A percentile compares a stretch with the other conserved stretches of the same genome.
These are phyloP conservation scores for Sanghuangporus baumii DNA, from an alignment of 1,284 basidiomycete genomes.

Conservation along the genomic window DNA sequence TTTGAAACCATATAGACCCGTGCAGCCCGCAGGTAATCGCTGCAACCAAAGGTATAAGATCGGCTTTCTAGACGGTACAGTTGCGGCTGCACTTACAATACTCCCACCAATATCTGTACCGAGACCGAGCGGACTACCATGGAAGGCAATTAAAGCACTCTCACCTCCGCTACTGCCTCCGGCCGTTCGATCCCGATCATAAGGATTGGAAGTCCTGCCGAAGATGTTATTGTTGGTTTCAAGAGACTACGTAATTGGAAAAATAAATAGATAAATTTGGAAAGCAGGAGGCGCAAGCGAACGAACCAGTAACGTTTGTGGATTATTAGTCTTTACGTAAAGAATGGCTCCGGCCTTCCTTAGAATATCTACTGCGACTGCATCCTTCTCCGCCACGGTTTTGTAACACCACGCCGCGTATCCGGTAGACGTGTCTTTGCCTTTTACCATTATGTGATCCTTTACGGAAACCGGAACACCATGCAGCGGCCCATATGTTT, in stretches of 20 bases:
- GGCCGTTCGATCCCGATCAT: slow-evolving; percentile 45
- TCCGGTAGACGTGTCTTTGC: slow-evolving; percentile 43
- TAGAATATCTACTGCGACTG: slow-evolving; percentile 41
- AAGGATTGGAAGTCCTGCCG: slow-evolving; percentile 48
- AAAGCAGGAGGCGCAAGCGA: not conserved
- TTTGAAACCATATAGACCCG: slow-evolving; percentile 53
- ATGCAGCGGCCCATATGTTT: slow-evolving; percentile 53
- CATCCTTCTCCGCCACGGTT: slow-evolving; percentile 36
- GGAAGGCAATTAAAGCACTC: slow-evolving; percentile 54
- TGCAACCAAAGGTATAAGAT: slow-evolving; percentile 15
- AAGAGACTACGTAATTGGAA: slow-evolving; percentile 31
- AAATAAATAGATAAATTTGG: slow-evolving; percentile 16
- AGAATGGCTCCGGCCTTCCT: slow-evolving; percentile 50
- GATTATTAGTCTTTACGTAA: slow-evolving; percentile 53
- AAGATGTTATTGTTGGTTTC: slow-evolving; percentile 49
- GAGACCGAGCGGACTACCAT: slow-evolving; percentile 52
- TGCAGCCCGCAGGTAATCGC: slow-evolving; percentile 42
- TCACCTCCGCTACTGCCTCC: slow-evolving; percentile 65
- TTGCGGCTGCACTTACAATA: slow-evolving; percentile 28
- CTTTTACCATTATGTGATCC: slow-evolving; percentile 46
- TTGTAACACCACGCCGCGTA: slow-evolving; percentile 48
- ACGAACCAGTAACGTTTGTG: slow-evolving; percentile 45
- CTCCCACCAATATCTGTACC: slow-evolving; percentile 56
- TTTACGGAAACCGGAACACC: slow-evolving; percentile 55
- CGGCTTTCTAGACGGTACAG: slow-evolving; percentile 10